Evolutionary conservation across 352 stramenopile genomes (phyloP), one percentile per base, ranked within the genome.

Genomic region (Globisporangium spiculum): DNA sequence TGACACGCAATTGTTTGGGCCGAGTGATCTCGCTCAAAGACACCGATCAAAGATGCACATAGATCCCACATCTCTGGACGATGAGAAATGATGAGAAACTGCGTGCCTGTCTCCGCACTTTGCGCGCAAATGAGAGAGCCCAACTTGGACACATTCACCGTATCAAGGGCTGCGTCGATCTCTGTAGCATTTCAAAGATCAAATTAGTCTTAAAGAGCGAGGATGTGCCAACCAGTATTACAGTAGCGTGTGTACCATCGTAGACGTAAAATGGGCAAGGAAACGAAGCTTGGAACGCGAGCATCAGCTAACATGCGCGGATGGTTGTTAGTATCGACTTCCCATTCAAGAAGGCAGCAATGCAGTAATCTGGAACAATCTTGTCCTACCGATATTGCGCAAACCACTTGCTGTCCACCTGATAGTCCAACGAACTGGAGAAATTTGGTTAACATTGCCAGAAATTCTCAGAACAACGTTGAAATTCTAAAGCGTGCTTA

Each of bases 31-130:
- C 26, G 26, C 32, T 80, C 65, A 44, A 80, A 80, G 0, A 82
- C 73, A 4, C 73, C 73, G 8, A 77, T 30, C 5, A 80, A 52
- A 52, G 60, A 75, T 0, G 59, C 55, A 10, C 70, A 63, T 18
- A 67, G 30, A 18, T 77, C 69, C 73, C 67, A 84, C 70, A 77
- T 78, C 46, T 82, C 72, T 36, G 73, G 72, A 26, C 70, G 67
- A 71, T 50, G 41, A 18, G 41, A 50, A 50, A 50, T 50, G 41
- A 50, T 22, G 16, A 50, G 41, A 50, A 50, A 50, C 41, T 50
- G 41, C 16, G 41, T 50, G 16, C 5, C 3, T 16, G 41, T 50
- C 41, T 50, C 41, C 41, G 18, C 1, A 22, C 41, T 50, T n/a
- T 50, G 41, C 16, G 41, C 41, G 16, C 41, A 18, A 50, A 50